Evolutionary conservation across 116 monocot species (phyloP).

Genomic region (Posidonia oceanica): DNA sequence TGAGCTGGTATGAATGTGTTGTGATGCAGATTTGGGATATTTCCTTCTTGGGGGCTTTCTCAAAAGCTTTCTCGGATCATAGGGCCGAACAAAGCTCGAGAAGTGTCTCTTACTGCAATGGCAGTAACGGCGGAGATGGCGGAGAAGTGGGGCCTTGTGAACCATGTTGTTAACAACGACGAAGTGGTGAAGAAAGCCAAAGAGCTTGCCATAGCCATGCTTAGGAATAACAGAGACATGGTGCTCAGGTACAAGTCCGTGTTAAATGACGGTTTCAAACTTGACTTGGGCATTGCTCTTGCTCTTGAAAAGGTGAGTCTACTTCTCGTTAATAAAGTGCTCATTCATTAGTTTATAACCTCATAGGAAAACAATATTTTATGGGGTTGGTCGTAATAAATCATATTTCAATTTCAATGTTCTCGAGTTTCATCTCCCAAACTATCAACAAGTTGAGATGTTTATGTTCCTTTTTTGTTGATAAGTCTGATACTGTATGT

Average conservation of each 20-base stretch:
- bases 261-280: conserved; percentile 74
- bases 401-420: too few relatives aligned
- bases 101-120: conserved; percentile 55
- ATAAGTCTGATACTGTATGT: too few relatives aligned
- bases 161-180: conserved; percentile 42
- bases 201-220: conserved; percentile 56
- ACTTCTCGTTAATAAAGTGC: neutral
- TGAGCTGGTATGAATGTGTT: neutral
- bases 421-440: too few relatives aligned
- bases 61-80: conserved; percentile 76
- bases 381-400: too few relatives aligned
- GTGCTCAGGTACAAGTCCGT: conserved; percentile 74
- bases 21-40: conserved; percentile 64
- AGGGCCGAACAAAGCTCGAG: conserved; percentile 64
- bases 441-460: too few relatives aligned
- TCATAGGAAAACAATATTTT: too few relatives aligned
- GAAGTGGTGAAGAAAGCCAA: conserved; percentile 67
- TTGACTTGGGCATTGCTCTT: conserved; percentile 50
- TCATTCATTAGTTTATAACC: too few relatives aligned
- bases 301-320: conserved; percentile 69
- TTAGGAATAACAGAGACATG: conserved; percentile 63
- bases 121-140: conserved; percentile 79
- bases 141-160: conserved; percentile 89
- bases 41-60: conserved; percentile 96
- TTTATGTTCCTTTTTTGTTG: too few relatives aligned